Evolutionary conservation across 2,329 filamentous ascomycete species (phyloP), one percentile per base, ranked within the genome.

Genomic region (Mycosphaerella sp.): DNA sequence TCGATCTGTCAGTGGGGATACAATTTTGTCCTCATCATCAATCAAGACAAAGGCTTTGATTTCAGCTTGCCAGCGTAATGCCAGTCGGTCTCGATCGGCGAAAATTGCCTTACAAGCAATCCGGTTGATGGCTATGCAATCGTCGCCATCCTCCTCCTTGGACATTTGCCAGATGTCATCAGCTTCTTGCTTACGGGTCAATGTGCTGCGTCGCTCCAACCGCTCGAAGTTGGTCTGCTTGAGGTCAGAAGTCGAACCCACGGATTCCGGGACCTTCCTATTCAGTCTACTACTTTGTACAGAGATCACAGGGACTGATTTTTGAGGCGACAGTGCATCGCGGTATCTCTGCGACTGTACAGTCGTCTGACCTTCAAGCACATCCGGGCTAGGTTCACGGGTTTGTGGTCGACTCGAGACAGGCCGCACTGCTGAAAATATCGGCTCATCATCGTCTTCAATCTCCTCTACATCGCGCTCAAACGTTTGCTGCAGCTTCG

Each of bases 41-140:
- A 17, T 25, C 1, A 59, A 40, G 4, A 21, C 1, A 28, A 54
- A 57, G 1, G 8, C 17, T 6, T 32, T 25, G 1, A 14, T 2
- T 1, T 17, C 35, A 3, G n/a, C 9, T 12, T 53, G 37, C 55
- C 53, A 59, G 2, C 50, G 43, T n/a, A 59, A 48, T 1, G 27
- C 41, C 1, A 56, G 40, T 4, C 39, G 39, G 7, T 21, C 41
- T 3, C 37, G 21, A 25, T 25, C 21, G 21, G 21, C 6, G 21
- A 5, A 12, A 12, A 34, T 14, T n/a, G 5, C 39, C 37, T 48
- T 57, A 42, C 55, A 56, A 17, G 35, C 37, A 13, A 59, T 52
- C 1, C 17, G 3, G 0, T 4, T 30, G 14, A 58, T 50, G 2
- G 43, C 39, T 2, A 58, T 53, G 3, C 16, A 48, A 1, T 36